Evolutionary conservation across 139 green algal genomes (phyloP), one percentile per base, ranked within the genome.

Genomic region (Micractinium conductrix): DNA sequence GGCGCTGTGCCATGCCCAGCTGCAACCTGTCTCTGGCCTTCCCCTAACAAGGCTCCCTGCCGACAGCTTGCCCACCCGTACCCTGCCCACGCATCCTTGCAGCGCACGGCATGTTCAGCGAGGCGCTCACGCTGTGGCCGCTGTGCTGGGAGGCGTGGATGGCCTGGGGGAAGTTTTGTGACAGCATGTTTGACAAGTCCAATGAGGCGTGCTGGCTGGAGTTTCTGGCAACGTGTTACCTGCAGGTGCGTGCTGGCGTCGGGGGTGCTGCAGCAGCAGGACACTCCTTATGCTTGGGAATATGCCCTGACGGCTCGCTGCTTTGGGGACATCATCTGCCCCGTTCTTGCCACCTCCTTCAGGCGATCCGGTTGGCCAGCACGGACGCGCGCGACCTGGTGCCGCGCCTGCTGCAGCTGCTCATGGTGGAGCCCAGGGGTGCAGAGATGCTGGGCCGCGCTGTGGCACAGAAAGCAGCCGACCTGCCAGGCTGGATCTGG

Each of bases 401-500:
- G 38, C 92, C 96, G 9, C 90, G 97, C 44, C 69, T 99, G 42
- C 90, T 99, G 69, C 85, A 93, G 53, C 92, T 98, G 60, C 92
- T 99, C 38, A 93, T 90, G 76, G 97, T 99, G 60, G 93, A 98
- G 74, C 92, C 96, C 80, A 87, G 91, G n/a, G 84, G 84, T 4
- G 85, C 86, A 40, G 90, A 90, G 48, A 28, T 67, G 62, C 87
- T 95, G 67, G 87, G 87, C 42, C 45, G 73, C 1, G 72, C 85
- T 12, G 63, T 95, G 58, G 81, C 87, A 28, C 44, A 85, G 83
- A 74, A 84, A 62, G 78, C 76, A 30, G 65, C 22, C 38, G 88
- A 93, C 42, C 73, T 99, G 28, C 95, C 97, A 0, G 69, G 85
- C n/a, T 97, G 94, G 93, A 92, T 98, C 72, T 99, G 97, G 97